Percentiles rank a stretch among this genome's conserved stretches.
Conservation (phyloP, 2,329 filamentous ascomycete genomes). For the Lasiodiplodia citricola region DNA sequence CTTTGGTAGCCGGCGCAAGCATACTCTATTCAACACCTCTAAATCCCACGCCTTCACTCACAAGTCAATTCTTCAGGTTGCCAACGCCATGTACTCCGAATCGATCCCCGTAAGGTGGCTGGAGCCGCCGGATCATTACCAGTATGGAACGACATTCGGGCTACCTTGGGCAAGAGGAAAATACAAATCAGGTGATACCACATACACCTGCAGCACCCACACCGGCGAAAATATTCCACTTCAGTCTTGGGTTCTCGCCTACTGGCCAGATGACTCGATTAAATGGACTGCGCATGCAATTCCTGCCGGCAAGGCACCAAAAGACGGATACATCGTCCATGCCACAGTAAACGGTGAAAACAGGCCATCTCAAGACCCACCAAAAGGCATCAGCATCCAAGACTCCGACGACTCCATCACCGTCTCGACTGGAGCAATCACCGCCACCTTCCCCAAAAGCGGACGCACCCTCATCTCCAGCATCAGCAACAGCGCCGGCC, state of each 20-base stretch:
- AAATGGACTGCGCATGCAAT: slow-evolving; percentile 68
- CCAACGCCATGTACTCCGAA: background rate
- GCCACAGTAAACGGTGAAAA: slow-evolving; percentile 32
- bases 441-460: slow-evolving; percentile 41
- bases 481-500: slow-evolving; percentile 44
- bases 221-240: slow-evolving; percentile 38
- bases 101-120: background rate
- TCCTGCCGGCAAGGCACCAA: slow-evolving; percentile 45
- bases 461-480: slow-evolving; percentile 39
- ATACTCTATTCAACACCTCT: background rate
- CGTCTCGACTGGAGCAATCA: slow-evolving; percentile 42
- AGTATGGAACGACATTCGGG: slow-evolving; percentile 46
- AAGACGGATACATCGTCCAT: slow-evolving; percentile 53
- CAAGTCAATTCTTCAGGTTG: background rate
- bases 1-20: background rate
- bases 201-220: slow-evolving; percentile 31
- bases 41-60: background rate
- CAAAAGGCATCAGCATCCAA: background rate
- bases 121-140: slow-evolving; percentile 7
- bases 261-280: slow-evolving; percentile 65
- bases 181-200: slow-evolving; percentile 44
- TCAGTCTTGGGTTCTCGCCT: slow-evolving; percentile 63
- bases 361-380: slow-evolving; percentile 28
- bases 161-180: slow-evolving; percentile 47
- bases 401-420: slow-evolving; percentile 34